Conservation (phyloP, 164 flowering plant species). For the Nymphaea thermarum region DNA sequence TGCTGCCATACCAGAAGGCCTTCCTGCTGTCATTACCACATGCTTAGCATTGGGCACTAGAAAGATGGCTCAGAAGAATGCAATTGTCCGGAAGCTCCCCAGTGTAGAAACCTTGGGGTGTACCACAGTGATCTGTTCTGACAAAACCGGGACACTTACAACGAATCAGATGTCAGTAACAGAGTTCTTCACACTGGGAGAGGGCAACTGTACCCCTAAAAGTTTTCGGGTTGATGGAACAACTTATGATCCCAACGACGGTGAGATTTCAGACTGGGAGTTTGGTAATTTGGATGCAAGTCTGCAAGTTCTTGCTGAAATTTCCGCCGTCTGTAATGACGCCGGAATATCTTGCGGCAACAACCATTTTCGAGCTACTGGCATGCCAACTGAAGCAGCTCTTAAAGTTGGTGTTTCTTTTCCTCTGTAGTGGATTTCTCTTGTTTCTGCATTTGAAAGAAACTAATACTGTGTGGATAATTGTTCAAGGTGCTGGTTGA, state of each 20-base stretch:
- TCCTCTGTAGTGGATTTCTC: not conserved
- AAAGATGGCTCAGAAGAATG: constrained; percentile 57
- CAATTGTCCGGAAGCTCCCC: constrained; percentile 45
- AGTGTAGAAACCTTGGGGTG: constrained; percentile 60
- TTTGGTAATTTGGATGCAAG: constrained; percentile 33
- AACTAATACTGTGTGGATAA: not conserved
- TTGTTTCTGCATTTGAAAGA: not conserved
- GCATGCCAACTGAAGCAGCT: constrained; percentile 60
- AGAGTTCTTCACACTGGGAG: constrained; percentile 36
- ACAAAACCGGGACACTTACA: constrained; percentile 47
- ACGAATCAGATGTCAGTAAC: constrained; percentile 54
- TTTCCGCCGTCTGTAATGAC: constrained; percentile 46
- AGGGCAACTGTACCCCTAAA: constrained; percentile 7
- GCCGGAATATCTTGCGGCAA: constrained; percentile 28
- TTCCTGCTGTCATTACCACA: constrained; percentile 58
- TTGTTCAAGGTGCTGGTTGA: constrained; percentile 36
- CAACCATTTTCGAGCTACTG: constrained; percentile 28
- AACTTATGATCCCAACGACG: constrained; percentile 38
- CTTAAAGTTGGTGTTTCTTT: constrained; percentile 25
- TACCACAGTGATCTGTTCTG: constrained; percentile 52
- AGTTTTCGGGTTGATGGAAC: constrained; percentile 35
- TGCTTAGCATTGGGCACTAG: constrained; percentile 54
- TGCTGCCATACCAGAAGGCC: constrained; percentile 54
- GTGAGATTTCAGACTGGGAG: constrained; percentile 40
- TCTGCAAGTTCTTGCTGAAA: constrained; percentile 42